phyloP scores from a whole-genome alignment of 1,284 basidiomycete genomes.

The Vanrija sp. region DNA sequence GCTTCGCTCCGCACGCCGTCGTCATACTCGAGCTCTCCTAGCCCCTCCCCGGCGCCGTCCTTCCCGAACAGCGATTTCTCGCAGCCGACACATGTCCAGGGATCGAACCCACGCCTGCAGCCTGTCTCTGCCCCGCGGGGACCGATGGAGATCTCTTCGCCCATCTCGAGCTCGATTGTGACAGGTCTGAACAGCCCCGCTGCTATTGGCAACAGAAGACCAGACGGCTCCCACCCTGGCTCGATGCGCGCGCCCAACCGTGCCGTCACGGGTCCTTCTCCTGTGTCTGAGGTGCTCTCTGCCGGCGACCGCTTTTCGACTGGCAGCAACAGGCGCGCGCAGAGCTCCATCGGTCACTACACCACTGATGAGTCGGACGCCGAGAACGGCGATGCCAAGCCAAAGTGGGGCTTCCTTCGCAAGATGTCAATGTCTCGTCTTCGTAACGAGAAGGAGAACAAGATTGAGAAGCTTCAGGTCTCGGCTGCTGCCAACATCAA shows the following conservation, averaged over 20 bases:
- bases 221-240: neutral
- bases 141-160: too few relatives aligned
- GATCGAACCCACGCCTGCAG: neutral
- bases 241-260: conserved; percentile 1
- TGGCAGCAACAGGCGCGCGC: conserved; percentile 5
- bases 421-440: conserved; percentile 84
- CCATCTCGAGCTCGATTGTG: neutral
- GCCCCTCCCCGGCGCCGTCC: neutral
- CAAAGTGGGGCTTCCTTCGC: conserved; percentile 85
- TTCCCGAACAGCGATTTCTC: neutral
- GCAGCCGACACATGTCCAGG: neutral
- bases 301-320: conserved; percentile 1
- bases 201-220: neutral
- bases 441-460: conserved; percentile 21
- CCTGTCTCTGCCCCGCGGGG: neutral
- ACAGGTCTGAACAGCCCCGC: neutral
- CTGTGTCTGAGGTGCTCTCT: conserved; percentile 2
- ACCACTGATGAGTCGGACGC: conserved; percentile 7
- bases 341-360: conserved; percentile 10
- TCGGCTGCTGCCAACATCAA: conserved; percentile 36
- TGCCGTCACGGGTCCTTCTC: conserved; percentile 7
- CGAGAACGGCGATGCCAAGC: neutral
- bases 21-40: neutral
- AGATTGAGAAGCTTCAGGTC: conserved; percentile 20
- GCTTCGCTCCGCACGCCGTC: conserved; percentile 1